Evolutionary conservation across 225 moss, liverwort and hornwort genomes (phyloP).

Genomic region (Pseudoscleropodium purum): DNA sequence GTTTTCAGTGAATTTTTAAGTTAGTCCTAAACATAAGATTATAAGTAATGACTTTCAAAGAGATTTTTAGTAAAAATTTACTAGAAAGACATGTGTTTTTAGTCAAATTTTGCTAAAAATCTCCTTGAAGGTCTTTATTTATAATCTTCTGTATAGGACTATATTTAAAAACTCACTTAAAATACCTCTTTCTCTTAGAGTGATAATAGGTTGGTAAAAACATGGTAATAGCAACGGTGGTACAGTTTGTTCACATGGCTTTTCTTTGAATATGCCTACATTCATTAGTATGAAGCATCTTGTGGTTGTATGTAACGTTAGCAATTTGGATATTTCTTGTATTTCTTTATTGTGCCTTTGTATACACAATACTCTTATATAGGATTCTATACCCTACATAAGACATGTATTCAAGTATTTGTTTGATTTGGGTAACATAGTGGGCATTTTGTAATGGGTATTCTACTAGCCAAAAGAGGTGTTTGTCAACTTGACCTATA

Average conservation of each 20-base stretch:
- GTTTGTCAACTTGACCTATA: not conserved
- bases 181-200: too few relatives aligned
- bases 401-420: not conserved
- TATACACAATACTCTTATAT: not conserved
- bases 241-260: accelerated
- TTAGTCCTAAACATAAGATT: too few relatives aligned
- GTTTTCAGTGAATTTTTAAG: too few relatives aligned
- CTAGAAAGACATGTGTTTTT: too few relatives aligned
- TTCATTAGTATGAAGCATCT: not conserved
- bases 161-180: too few relatives aligned
- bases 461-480: accelerated
- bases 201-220: not conserved
- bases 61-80: too few relatives aligned
- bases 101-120: too few relatives aligned
- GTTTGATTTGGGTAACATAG: not conserved
- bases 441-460: not conserved
- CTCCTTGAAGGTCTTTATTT: too few relatives aligned
- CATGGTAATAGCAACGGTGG: too few relatives aligned
- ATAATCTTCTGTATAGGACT: too few relatives aligned
- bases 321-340: accelerated
- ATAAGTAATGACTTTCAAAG: too few relatives aligned
- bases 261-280: not conserved
- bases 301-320: not conserved
- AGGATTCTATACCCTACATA: accelerated
- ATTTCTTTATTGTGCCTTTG: accelerated